Percentiles rank a stretch among this genome's conserved stretches.
Evolutionary conservation across 108 stramenopile genomes (phyloP).

Genomic region (Fistulifera pelliculosa): DNA sequence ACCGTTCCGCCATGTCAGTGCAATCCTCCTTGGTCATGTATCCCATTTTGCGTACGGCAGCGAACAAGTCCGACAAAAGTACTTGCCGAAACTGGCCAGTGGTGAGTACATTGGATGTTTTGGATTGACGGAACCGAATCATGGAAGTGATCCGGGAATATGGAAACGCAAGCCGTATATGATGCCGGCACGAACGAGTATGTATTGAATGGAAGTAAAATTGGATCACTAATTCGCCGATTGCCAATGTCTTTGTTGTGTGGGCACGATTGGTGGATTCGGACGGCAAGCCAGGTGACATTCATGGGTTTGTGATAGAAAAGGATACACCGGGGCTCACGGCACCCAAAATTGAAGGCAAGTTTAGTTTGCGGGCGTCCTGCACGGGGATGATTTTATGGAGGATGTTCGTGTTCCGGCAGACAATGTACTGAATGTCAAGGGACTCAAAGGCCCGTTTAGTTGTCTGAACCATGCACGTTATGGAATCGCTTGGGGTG

Average conservation of each 20-base stretch:
- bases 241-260: conserved; percentile 89
- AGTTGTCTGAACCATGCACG: conserved; percentile 91
- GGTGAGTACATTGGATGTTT: conserved; percentile 90
- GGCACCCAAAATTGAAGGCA: conserved; percentile 88
- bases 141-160: conserved; percentile 88
- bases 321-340: conserved; percentile 65
- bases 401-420: conserved; percentile 81
- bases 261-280: conserved; percentile 77
- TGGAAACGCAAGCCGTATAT: conserved; percentile 77
- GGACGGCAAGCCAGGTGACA: conserved; percentile 22
- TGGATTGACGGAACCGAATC: conserved; percentile 95
- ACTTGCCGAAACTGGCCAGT: conserved; percentile 76
- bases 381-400: conserved; percentile 90
- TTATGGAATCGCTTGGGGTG: conserved; percentile 94
- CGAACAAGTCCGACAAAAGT: conserved; percentile 76
- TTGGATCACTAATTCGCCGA: conserved; percentile 96
- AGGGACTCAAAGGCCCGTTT: conserved; percentile 81
- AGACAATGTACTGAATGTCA: conserved; percentile 38
- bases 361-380: conserved; percentile 79
- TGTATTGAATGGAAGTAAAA: conserved; percentile 89
- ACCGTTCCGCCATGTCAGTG: conserved; percentile 89
- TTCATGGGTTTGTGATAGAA: conserved; percentile 88
- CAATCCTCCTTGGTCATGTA: conserved; percentile 93
- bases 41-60: conserved; percentile 88
- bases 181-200: conserved; percentile 75